Percentiles rank a stretch among this genome's conserved stretches.
Evolutionary conservation across 2,329 filamentous ascomycete genomes (phyloP).

Genomic region (Xenosphaeropsis pyriputrescens): DNA sequence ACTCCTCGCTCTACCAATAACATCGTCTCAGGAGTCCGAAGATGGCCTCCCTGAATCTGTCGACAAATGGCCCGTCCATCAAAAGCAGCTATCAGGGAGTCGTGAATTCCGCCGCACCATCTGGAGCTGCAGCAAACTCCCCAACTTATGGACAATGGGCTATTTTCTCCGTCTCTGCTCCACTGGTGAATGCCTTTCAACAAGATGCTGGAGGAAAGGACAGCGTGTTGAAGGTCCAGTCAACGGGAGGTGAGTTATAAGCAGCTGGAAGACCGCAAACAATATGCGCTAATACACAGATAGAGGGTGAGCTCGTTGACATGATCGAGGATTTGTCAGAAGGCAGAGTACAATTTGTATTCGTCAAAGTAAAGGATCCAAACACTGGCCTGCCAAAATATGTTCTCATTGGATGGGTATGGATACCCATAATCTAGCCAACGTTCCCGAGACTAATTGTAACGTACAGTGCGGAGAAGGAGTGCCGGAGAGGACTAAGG

Average conservation of each 20-base stretch:
- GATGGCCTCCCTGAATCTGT: constrained; percentile 73
- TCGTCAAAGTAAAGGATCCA: constrained; percentile 89
- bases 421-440: constrained; percentile 7
- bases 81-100: constrained; percentile 67
- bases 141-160: constrained; percentile 87
- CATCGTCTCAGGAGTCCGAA: neutral
- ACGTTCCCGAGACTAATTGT: neutral
- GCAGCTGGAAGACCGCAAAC: too few relatives aligned
- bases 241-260: constrained; percentile 54
- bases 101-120: constrained; percentile 42
- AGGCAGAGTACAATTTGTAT: constrained; percentile 91
- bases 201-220: constrained; percentile 69
- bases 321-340: constrained; percentile 94
- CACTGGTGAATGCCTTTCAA: constrained; percentile 86
- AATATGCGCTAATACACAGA: constrained; percentile 7
- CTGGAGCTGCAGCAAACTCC: constrained; percentile 45
- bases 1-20: too few relatives aligned
- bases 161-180: constrained; percentile 83
- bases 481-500: constrained; percentile 95
- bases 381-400: constrained; percentile 84
- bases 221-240: constrained; percentile 89
- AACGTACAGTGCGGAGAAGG: constrained; percentile 67
- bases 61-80: constrained; percentile 69
- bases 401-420: constrained; percentile 78
- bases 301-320: constrained; percentile 82